Evolutionary conservation across 495 filamentous ascomycete genomes (phyloP).

Genomic region (Aspergillus baeticus): DNA sequence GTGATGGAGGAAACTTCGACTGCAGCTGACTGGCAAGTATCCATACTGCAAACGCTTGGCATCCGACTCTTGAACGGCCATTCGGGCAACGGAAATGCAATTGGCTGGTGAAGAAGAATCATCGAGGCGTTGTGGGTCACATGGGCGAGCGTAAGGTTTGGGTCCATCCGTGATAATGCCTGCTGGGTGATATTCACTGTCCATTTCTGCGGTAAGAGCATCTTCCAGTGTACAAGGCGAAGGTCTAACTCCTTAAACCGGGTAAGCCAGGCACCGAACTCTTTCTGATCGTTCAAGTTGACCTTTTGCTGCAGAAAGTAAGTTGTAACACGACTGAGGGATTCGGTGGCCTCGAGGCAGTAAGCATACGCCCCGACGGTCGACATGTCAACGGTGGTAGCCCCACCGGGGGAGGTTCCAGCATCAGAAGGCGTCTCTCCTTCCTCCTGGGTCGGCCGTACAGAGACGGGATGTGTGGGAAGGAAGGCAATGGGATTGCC

Average conservation of each 20-base stretch:
- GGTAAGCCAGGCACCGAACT: conserved; percentile 39
- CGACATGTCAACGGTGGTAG: conserved; percentile 26
- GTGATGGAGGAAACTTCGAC: conserved; percentile 38
- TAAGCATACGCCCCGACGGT: conserved; percentile 44
- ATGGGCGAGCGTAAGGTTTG: conserved; percentile 44
- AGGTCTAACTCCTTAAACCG: conserved; percentile 48
- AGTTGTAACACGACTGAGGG: conserved; percentile 34
- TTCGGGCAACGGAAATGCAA: conserved; percentile 38
- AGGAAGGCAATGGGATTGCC: conserved; percentile 31
- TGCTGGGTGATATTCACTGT: conserved; percentile 33
- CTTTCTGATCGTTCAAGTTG: conserved; percentile 28
- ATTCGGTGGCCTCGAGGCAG: conserved; percentile 43
- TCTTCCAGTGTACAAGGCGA: conserved; percentile 40
- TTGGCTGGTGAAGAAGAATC: conserved; percentile 44
- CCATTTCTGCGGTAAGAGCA: conserved; percentile 41
- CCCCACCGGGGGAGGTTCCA: conserved; percentile 12
- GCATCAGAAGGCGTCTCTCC: neutral
- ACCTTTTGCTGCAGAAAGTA: conserved; percentile 40
- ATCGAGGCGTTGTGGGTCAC: conserved; percentile 47
- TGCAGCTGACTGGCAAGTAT: conserved; percentile 42
- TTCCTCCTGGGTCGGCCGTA: neutral
- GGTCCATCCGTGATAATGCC: conserved; percentile 36
- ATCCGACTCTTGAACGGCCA: conserved; percentile 32
- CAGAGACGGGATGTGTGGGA: conserved; percentile 11
- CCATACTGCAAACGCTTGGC: conserved; percentile 37